Evolutionary conservation across 352 stramenopile species (phyloP).

Genomic region (Phytophthora melonis): DNA sequence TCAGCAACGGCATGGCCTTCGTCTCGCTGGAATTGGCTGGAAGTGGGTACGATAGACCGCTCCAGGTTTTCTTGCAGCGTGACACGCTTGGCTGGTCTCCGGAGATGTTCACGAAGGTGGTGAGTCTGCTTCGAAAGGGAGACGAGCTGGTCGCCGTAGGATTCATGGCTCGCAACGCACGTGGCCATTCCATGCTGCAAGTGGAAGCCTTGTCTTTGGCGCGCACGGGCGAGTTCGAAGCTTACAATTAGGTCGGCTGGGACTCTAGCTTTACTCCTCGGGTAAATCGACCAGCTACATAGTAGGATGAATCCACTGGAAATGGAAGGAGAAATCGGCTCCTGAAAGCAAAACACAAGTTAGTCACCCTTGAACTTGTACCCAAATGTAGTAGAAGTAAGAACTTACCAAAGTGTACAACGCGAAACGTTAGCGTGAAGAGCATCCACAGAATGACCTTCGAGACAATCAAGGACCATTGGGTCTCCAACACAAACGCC

Average conservation of each 20-base stretch:
- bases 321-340: too few species aligned
- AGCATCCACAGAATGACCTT: too few species aligned
- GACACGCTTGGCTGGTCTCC: constrained; percentile 43
- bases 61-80: constrained; percentile 55
- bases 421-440: too few species aligned
- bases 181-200: constrained; percentile 53
- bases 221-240: constrained; percentile 46
- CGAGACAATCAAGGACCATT: too few species aligned
- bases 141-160: constrained; percentile 50
- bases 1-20: constrained; percentile 62
- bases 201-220: constrained; percentile 46
- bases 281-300: background rate
- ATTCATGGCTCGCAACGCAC: constrained; percentile 46
- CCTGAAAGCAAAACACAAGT: too few species aligned
- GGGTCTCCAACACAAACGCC: too few species aligned
- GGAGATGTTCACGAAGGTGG: constrained; percentile 35
- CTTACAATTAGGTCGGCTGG: constrained; percentile 36
- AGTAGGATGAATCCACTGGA: too few species aligned
- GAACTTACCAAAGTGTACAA: too few species aligned
- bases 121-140: constrained; percentile 48
- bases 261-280: too few species aligned
- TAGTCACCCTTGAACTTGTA: too few species aligned
- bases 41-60: constrained; percentile 24
- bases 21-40: constrained; percentile 42
- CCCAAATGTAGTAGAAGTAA: too few species aligned